Conservation (phyloP, 2,329 filamentous ascomycete genomes). For the Aspergillus persii region DNA sequence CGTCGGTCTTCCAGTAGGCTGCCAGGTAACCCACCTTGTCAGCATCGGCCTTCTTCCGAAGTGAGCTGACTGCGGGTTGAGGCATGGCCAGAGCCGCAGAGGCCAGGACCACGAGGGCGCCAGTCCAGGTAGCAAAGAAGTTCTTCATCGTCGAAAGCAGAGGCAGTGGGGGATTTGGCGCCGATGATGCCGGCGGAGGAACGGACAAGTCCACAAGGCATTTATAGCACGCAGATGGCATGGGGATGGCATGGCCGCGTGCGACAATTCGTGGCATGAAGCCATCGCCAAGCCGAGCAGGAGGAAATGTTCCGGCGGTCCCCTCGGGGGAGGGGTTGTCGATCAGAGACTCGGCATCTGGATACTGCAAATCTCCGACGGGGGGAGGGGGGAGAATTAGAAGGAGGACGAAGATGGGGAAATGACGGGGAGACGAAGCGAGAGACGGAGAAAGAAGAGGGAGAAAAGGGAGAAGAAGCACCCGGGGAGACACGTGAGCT, state of each 20-base stretch:
- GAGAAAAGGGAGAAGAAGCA: too few relatives aligned
- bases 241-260: too few relatives aligned
- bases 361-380: not conserved
- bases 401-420: too few relatives aligned
- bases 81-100: not conserved
- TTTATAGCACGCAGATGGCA: not conserved
- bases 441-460: too few relatives aligned
- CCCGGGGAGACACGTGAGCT: too few relatives aligned
- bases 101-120: not conserved
- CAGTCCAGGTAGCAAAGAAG: not conserved
- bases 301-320: not conserved
- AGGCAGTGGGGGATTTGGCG: not conserved
- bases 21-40: slow-evolving; percentile 12
- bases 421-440: too few relatives aligned
- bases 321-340: not conserved
- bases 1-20: slow-evolving; percentile 14
- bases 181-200: not conserved
- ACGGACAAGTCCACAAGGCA: not conserved
- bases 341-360: not conserved
- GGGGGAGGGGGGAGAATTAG: too few relatives aligned
- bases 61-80: not conserved
- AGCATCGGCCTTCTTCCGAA: slow-evolving; percentile 1
- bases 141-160: not conserved
- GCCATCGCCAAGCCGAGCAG: not conserved
- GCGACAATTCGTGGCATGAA: not conserved